These are phyloP conservation scores for Euryodendron excelsum DNA, from an alignment of 148 eudicot species.

Conservation along the genomic window DNA sequence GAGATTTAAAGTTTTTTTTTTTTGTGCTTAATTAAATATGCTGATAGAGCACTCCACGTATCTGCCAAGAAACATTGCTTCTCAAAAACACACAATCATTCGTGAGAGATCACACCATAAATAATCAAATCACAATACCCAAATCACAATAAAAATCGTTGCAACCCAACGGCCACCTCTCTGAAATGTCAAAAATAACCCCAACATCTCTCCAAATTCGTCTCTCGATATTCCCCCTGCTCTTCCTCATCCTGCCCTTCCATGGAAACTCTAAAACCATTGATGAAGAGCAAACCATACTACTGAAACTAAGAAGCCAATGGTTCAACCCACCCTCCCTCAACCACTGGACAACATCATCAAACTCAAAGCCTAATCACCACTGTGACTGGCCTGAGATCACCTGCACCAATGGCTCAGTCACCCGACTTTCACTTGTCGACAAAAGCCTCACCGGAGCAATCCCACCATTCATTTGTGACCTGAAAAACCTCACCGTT, in stretches of 20 bases:
- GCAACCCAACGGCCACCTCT: too few species aligned
- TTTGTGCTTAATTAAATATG: too few species aligned
- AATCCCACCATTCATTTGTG: constrained; percentile 32
- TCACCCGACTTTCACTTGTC: constrained; percentile 18
- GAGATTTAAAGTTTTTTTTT: too few species aligned
- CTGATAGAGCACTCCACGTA: too few species aligned
- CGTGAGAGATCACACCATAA: too few species aligned
- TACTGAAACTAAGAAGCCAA: constrained; percentile 23
- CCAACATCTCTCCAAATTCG: not conserved
- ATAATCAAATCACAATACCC: too few species aligned
- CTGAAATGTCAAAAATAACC: too few species aligned
- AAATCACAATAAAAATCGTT: too few species aligned
- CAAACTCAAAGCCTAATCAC: not conserved
- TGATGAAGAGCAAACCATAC: constrained; percentile 18
- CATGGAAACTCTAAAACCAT: constrained; percentile 21
- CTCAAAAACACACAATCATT: too few species aligned
- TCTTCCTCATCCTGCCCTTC: constrained; percentile 16
- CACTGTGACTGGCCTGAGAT: constrained; percentile 41
- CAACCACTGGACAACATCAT: constrained; percentile 25
- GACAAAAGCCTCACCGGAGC: constrained; percentile 15
- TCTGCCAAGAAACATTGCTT: too few species aligned
- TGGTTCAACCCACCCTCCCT: constrained; percentile 28
- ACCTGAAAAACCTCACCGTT: constrained; percentile 31
- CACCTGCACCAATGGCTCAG: constrained; percentile 20
- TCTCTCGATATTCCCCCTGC: constrained; percentile 13